Base-by-base conservation (phyloP, 2,329 filamentous ascomycete species). In the Sclerotinia nivalis region DNA sequence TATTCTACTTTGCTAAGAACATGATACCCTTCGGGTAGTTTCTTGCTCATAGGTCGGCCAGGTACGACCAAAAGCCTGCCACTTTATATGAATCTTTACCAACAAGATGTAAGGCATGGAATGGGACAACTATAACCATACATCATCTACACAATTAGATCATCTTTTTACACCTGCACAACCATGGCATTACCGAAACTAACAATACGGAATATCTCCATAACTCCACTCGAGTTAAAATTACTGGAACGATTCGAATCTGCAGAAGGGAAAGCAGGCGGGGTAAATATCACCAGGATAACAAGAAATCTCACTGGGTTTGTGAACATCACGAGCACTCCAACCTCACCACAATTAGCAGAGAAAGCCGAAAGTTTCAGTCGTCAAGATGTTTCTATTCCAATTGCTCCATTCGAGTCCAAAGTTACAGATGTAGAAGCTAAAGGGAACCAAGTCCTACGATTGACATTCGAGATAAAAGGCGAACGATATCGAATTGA, bases 141-240 rank as follows among this genome's bases (percentile, higher is more conserved):
- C 25, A 43, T 2, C 50, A 43, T 34, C 64, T 31, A 56, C 49
- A 31, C 50, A 31, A 43, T 45, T 56, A 56, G 64, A 66, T 40
- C 47, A 37, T 22, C 34, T 28, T 4, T 50, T 25, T 13, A 68
- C 31, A 52, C 18, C 56, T 62, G 40, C 45, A 50, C 31, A 31
- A 62, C n/a, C 66, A 78, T 78, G 76, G 64, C 74, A 20, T n/a
- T 50, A 22, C 70, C 76, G 69, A 65, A 70, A 22, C 82, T 97
- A 74, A 91, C 87, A 6, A 87, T 97, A 76, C 93, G 94, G 76
- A 97, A 97, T 80, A 83, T 97, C 73, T 95, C 92, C 58, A 84
- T 87, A 70, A 89, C 87, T 62, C 85, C 88, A n/a, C 83, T 97
- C 69, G 87, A 90, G 74, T 86, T 97, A 75, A 89, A 89, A 79